Conservation (phyloP, 257 asterid genomes). For the Solanum neorickii region DNA sequence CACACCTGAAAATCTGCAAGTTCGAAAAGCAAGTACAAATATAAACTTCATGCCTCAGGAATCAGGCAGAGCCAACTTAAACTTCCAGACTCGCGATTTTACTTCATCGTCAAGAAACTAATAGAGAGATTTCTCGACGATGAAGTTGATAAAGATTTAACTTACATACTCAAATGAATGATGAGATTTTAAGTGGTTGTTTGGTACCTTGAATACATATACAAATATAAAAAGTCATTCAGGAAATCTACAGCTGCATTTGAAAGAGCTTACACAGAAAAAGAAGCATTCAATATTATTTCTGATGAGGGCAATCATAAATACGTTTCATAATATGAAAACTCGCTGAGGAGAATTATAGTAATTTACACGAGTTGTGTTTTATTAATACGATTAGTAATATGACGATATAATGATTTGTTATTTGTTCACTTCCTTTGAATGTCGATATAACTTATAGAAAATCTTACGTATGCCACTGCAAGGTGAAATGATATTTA, state of each 20-base stretch:
- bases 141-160: background rate
- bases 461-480: background rate
- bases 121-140: background rate
- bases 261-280: background rate
- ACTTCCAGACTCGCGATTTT: no score
- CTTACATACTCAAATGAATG: background rate
- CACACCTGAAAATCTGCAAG: no score
- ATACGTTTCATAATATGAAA: background rate
- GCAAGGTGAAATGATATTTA: conserved; percentile 10
- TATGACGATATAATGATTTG: background rate
- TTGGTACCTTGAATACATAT: background rate
- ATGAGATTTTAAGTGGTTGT: background rate
- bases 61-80: no score
- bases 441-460: background rate
- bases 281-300: background rate
- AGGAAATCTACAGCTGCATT: background rate
- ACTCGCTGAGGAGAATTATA: background rate
- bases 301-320: background rate
- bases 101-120: background rate
- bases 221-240: background rate
- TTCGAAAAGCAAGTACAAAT: no score
- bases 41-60: no score
- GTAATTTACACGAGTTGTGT: background rate
- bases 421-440: background rate
- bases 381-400: background rate